These are phyloP conservation scores for Lavandula angustifolia DNA, from an alignment of 257 asterid species.

Conservation along the genomic window DNA sequence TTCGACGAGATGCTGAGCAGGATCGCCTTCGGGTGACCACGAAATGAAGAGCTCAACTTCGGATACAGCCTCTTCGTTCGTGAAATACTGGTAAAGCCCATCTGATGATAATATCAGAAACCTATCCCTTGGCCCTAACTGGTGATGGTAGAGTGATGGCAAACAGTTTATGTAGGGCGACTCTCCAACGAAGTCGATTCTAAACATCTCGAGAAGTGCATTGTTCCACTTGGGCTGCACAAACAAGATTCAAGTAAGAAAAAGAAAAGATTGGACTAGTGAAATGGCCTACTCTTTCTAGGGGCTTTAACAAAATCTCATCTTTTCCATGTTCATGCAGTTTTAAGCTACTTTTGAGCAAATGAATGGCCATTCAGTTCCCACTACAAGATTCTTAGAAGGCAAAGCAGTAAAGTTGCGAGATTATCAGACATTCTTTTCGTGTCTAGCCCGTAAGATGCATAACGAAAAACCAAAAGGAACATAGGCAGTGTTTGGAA, in stretches of 20 bases:
- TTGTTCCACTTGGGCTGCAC: conserved; percentile 93
- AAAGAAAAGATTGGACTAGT: background rate
- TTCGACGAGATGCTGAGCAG: conserved; percentile 93
- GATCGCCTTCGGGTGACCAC: conserved; percentile 96
- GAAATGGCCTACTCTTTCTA: too few relatives aligned
- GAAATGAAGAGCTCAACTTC: conserved; percentile 83
- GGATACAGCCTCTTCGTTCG: conserved; percentile 89
- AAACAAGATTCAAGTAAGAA: conserved; percentile 20
- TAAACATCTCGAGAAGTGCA: conserved; percentile 84
- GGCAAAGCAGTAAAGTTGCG: conserved; percentile 27
- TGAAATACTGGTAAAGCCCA: conserved; percentile 94
- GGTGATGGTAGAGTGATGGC: conserved; percentile 81
- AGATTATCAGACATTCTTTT: conserved; percentile 25
- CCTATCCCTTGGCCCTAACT: conserved; percentile 67
- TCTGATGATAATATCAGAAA: conserved; percentile 84
- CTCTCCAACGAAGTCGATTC: conserved; percentile 68
- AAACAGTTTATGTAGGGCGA: conserved; percentile 72
- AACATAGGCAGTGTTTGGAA: too few relatives aligned
- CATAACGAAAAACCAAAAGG: conserved; percentile 29
- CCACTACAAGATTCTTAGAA: conserved; percentile 35
- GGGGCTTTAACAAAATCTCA: too few relatives aligned
- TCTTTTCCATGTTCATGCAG: background rate
- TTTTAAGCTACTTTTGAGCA: conserved; percentile 16
- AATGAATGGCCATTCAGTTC: conserved; percentile 32
- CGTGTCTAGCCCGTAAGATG: conserved; percentile 24